These are phyloP conservation scores for Basidiobolus meristosporus DNA, from an alignment of 371 early-diverging fungal genomes.

Conservation along the genomic window DNA sequence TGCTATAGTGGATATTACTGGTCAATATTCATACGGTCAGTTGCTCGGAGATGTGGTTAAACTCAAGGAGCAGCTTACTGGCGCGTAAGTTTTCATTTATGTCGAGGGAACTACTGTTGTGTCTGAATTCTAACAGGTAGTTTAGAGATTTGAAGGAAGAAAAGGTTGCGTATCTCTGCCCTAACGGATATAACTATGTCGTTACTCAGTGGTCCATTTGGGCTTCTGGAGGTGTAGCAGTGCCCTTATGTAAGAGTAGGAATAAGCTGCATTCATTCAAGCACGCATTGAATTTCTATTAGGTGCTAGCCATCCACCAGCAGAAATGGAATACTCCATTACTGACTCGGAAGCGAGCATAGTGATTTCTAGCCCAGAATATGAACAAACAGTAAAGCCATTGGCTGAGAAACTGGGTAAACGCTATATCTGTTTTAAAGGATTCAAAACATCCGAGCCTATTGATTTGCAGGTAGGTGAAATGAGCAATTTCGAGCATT, in stretches of 20 bases:
- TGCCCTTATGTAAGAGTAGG: constrained; percentile 36
- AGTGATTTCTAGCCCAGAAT: constrained; percentile 16
- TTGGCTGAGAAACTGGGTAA: too few relatives aligned
- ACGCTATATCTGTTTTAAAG: neutral
- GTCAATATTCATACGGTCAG: neutral
- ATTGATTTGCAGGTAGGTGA: neutral
- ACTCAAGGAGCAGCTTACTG: neutral
- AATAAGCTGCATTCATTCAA: neutral
- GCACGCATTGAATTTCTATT: neutral
- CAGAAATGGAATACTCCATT: constrained; percentile 42
- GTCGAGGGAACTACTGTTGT: too few relatives aligned
- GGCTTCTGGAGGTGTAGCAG: constrained; percentile 55
- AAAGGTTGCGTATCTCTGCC: constrained; percentile 51
- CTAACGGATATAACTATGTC: constrained; percentile 49
- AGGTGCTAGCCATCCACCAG: constrained; percentile 36
- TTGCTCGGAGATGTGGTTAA: neutral
- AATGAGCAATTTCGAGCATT: neutral
- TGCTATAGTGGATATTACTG: neutral
- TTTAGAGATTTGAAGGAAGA: constrained; percentile 23
- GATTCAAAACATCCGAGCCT: neutral
- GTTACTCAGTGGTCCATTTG: constrained; percentile 55
- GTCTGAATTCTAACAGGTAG: too few relatives aligned
- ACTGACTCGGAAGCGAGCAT: constrained; percentile 26
- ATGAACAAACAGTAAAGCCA: constrained; percentile 9
- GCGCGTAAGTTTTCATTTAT: neutral